Base-by-base conservation (phyloP, 306 rosid species). In the Inga leiocalycina region DNA sequence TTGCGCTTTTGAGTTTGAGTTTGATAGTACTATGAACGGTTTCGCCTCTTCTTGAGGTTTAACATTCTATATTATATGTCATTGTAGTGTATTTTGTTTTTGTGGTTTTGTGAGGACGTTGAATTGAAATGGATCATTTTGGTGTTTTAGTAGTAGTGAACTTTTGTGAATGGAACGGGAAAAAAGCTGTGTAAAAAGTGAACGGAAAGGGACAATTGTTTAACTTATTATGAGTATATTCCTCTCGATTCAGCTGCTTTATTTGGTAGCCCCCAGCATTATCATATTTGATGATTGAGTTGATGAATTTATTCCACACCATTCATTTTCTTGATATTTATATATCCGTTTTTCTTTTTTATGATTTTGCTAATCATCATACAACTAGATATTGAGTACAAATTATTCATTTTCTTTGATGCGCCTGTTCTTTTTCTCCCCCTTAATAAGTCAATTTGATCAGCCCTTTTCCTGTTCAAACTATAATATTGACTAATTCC, bases 101-200 rank as follows among this genome's bases (percentile, higher is more conserved):
- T 54, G n/a, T 68, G 35, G 73, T 24, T 59, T 16, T 34, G 39
- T 46, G 11, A 17, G n/a, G 2, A 7, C 1, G 64, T 5, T 17
- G 24, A 54, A 19, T 13, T 16, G n/a, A 6, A 17, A 52, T 39
- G 65, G 49, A 56, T 51, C 62, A 54, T 76, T 71, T 77, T 19
- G 34, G 19, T 5, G 22, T 54, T 54, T 48, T 0, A 11, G 66
- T 0, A 22, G 78, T 11, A 46, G 10, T 54, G 70, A 71, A 45
- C 62, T 27, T 39, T 71, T 68, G 27, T 51, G 37, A 65, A 54
- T 20, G 22, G 27, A n/a, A 56, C 19, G 61, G 43, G 30, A 3
- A 12, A 11, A 82, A 82, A 78, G 80, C 27, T 74, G 83, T 72
- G 83, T 56, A 65, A 74, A 78, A 22, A 39, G 52, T 45, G 43